Base-by-base conservation (phyloP, 78 protist genomes). In the Salpingoeca rosetta region DNA sequence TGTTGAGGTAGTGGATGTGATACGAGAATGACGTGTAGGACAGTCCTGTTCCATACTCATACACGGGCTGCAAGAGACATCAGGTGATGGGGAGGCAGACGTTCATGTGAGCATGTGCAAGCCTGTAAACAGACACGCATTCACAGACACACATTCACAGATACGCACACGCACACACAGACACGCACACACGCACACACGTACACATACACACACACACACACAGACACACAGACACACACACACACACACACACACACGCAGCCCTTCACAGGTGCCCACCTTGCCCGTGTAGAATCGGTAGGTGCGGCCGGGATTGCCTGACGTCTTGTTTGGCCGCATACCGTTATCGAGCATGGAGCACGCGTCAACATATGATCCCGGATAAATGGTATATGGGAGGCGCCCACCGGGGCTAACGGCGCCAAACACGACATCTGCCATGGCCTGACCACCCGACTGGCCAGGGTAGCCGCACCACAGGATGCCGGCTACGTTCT, bases 381-480 rank as follows among this genome's bases (percentile, higher is more conserved):
- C 74, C 3, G 84, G 85, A 85, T 87, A 87, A 80, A 77, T n/a
- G 24, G 88, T 85, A 83, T 31, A 77, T 25, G 81, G 81, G 38
- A 77, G 26, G 12, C 26, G 26, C 37, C 77, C 77, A 73, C 77
- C 36, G 77, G 77, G 77, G 80, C 3, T 73, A 3, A 28, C 28
- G 36, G 7, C 77, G 77, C 77, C 77, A 36, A 88, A 88, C n/a
- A 88, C 36, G 10, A 36, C 45, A 35, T 83, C 56, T 3, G 81
- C 82, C 22, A 88, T 28, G 1, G 90, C 90, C 76, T 26, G 73
- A 0, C 90, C 90, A n/a, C 88, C 90, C 7, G 40, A 1, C 56
- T 88, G 87, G 43, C 90, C 90, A 0, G 88, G 88, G 38, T 88
- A 88, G 27, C 86, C 84, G 26, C 3, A 80, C 81, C 80, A 76